Base-by-base conservation (phyloP, 2,329 filamentous ascomycete species). In the Aspergillus pseudonomiae region DNA sequence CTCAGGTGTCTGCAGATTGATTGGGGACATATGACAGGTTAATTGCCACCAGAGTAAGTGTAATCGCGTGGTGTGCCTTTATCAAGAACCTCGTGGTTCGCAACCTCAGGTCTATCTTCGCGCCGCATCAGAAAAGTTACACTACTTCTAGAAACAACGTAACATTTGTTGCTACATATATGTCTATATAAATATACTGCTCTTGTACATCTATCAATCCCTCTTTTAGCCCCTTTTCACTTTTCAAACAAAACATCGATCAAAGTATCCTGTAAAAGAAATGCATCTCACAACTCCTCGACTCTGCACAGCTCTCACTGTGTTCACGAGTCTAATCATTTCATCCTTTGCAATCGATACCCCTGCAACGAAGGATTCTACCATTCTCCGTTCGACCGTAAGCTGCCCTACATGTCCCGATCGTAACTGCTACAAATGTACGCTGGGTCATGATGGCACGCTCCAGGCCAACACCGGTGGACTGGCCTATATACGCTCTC, bases 311-410 rank as follows among this genome's bases (percentile, higher is more conserved):
- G 32, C 10, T 5, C 19, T 54, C 10, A 14, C n/a, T 14, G 10
- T 36, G 24, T 3, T 24, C 30, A 24, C 19, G 11, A 36, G 19
- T 54, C 10, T 54, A 4, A 36, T 54, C 1, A n/a, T 6, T 14
- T 9, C 19, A 4, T 54, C 57, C 16, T 7, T 50, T 5, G 41
- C 26, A 14, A 14, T 50, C 21, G n/a, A 32, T 21, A 59, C 14
- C 6, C 61, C 65, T 0, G 60, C 65, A 10, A 59, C 59, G 50
- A 67, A 66, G 50, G 65, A 67, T 58, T 59, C 65, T 2, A 67
- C 65, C 21, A 66, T 67, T 50, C 7, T 64, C 3, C 65, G 61
- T 6, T 65, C 65, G 0, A 66, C 57, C 4, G 57, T 61, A 9
- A 60, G 57, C 54, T 67, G 65, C 24, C 14, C 48, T n/a, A 34